phyloP scores from a whole-genome alignment of 2,329 filamentous ascomycete species.

The Chaetothyriales sp. region DNA sequence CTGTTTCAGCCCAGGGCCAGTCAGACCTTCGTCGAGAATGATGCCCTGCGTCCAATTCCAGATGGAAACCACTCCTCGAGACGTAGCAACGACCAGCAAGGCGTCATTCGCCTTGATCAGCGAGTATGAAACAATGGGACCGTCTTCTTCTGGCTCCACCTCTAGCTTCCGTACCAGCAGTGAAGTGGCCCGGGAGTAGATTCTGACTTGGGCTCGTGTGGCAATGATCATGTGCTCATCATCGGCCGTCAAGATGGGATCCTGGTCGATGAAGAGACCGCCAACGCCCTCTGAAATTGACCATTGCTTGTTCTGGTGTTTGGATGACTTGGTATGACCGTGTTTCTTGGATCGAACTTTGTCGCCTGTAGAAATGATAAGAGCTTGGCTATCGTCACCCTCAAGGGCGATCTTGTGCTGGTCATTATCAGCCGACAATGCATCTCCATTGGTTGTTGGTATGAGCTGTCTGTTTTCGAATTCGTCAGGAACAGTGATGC shows the following conservation, averaged over 20 bases:
- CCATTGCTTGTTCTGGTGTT: constrained; percentile 23
- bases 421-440: not conserved
- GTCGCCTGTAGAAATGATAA: not conserved
- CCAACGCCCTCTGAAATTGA: constrained; percentile 35
- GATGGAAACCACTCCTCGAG: constrained; percentile 35
- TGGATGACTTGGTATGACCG: not conserved
- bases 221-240: constrained; percentile 56
- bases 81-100: constrained; percentile 39
- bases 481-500: not conserved
- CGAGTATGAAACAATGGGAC: constrained; percentile 34
- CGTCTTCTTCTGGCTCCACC: constrained; percentile 31
- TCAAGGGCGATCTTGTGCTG: not conserved
- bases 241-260: constrained; percentile 44
- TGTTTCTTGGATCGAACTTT: not conserved
- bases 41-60: constrained; percentile 44
- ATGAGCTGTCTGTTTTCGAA: not conserved
- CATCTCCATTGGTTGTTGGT: not conserved
- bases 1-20: constrained; percentile 2
- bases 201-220: constrained; percentile 58
- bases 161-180: constrained; percentile 60
- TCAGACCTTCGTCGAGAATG: constrained; percentile 1
- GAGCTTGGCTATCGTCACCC: not conserved
- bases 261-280: constrained; percentile 40
- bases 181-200: constrained; percentile 70
- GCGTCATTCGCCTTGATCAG: constrained; percentile 37